These are phyloP conservation scores for Phytophthora parvispora DNA, from an alignment of 352 stramenopile genomes.

Conservation along the genomic window DNA sequence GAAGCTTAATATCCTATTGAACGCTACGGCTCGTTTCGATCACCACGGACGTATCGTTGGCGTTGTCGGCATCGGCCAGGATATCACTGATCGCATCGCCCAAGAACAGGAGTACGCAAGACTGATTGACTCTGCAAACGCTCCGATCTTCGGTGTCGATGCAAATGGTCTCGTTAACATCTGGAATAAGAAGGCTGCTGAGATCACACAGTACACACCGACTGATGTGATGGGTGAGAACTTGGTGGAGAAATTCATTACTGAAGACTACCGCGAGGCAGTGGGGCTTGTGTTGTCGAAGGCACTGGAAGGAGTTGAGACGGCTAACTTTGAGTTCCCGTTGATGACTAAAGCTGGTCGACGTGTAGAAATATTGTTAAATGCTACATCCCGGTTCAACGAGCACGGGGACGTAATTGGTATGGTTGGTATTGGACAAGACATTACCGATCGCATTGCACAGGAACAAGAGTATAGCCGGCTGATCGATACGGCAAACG, in stretches of 20 bases:
- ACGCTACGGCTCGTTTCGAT: slow-evolving; percentile 80
- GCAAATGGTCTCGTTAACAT: slow-evolving; percentile 65
- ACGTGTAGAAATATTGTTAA: slow-evolving; percentile 80
- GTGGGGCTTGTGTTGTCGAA: slow-evolving; percentile 62
- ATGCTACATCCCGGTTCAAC: slow-evolving; percentile 70
- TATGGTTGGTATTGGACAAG: slow-evolving; percentile 76
- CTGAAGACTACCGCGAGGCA: slow-evolving; percentile 61
- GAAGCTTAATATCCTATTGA: slow-evolving; percentile 80
- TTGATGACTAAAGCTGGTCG: slow-evolving; percentile 77
- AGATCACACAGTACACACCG: slow-evolving; percentile 80
- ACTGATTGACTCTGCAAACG: slow-evolving; percentile 83
- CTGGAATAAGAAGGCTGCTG: slow-evolving; percentile 75
- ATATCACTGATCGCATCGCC: slow-evolving; percentile 77
- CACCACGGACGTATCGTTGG: slow-evolving; percentile 71
- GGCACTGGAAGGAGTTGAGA: slow-evolving; percentile 56
- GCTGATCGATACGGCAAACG: slow-evolving; percentile 77
- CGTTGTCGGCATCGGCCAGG: slow-evolving; percentile 78
- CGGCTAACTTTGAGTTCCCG: slow-evolving; percentile 80
- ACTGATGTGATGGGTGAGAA: slow-evolving; percentile 73
- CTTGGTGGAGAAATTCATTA: slow-evolving; percentile 71
- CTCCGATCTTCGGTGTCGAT: slow-evolving; percentile 91
- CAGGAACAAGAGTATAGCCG: slow-evolving; percentile 68
- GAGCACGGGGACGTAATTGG: slow-evolving; percentile 72
- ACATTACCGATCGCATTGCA: slow-evolving; percentile 69
- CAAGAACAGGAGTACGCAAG: slow-evolving; percentile 67